Percentiles rank a stretch among this genome's conserved stretches.
phyloP scores from a whole-genome alignment of 225 moss, liverwort and hornwort genomes.

The Rhytidiadelphus loreus region DNA sequence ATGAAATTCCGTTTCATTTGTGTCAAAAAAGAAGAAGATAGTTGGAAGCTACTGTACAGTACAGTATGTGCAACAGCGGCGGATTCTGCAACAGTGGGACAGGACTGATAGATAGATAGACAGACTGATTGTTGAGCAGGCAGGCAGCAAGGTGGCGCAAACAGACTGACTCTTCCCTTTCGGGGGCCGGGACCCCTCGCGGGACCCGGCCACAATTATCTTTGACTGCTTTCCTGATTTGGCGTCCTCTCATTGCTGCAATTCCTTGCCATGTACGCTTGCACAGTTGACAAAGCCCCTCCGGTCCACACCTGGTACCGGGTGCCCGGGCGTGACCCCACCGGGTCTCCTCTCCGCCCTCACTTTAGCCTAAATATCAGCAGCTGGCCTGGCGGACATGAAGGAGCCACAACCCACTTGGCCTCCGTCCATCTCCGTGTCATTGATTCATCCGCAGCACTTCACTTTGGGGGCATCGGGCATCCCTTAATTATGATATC shows the following conservation, averaged over 20 bases:
- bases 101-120: too few species aligned
- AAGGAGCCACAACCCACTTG: background rate
- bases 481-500: background rate
- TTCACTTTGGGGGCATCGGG: too few species aligned
- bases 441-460: background rate
- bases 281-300: background rate
- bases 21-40: too few species aligned
- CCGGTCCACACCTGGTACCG: background rate
- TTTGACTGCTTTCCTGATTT: background rate
- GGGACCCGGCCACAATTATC: background rate
- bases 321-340: background rate
- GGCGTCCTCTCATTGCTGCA: background rate
- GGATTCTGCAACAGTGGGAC: background rate
- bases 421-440: background rate
- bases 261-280: background rate
- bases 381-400: background rate
- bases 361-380: conserved; percentile 1
- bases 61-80: background rate
- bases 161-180: background rate
- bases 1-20: too few species aligned
- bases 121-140: background rate
- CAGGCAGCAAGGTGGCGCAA: background rate
- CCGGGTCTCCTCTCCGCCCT: background rate
- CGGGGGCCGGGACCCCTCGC: background rate
- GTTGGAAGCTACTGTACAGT: background rate